Conservation (phyloP, 768 basidiomycete genomes). For the Kwoniella dendrophila region DNA sequence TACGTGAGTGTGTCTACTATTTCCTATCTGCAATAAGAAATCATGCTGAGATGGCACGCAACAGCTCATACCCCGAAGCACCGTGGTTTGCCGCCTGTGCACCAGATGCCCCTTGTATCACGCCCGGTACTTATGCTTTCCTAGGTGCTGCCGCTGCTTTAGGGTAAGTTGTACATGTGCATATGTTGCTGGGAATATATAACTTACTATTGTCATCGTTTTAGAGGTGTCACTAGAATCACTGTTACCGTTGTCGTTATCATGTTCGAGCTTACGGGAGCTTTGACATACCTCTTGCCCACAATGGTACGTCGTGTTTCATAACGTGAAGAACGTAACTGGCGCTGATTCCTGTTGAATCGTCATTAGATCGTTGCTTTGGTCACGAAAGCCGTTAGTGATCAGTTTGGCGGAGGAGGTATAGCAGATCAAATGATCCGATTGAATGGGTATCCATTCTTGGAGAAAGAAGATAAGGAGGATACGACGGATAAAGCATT, state of each 20-base stretch:
- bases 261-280: slow-evolving; percentile 98
- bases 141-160: slow-evolving; percentile 94
- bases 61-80: slow-evolving; percentile 75
- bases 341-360: slow-evolving; percentile 31
- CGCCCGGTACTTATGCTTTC: slow-evolving; percentile 97
- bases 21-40: background rate
- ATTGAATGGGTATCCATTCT: slow-evolving; percentile 95
- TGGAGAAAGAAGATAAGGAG: slow-evolving; percentile 82
- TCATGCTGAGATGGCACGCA: background rate
- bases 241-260: slow-evolving; percentile 98
- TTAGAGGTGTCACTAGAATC: slow-evolving; percentile 91
- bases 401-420: slow-evolving; percentile 86
- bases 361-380: slow-evolving; percentile 79
- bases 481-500: slow-evolving; percentile 66
- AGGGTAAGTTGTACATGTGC: slow-evolving; percentile 64
- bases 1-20: slow-evolving; percentile 60
- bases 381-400: slow-evolving; percentile 95
- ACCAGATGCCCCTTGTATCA: slow-evolving; percentile 93
- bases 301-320: slow-evolving; percentile 74
- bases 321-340: background rate
- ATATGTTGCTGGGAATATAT: background rate
- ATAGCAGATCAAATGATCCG: slow-evolving; percentile 97
- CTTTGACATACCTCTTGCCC: slow-evolving; percentile 92
- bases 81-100: slow-evolving; percentile 88
- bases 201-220: slow-evolving; percentile 4